Evolutionary conservation across 257 asterid species (phyloP), one percentile per base, ranked within the genome.

Genomic region (Ilex aquifolium): DNA sequence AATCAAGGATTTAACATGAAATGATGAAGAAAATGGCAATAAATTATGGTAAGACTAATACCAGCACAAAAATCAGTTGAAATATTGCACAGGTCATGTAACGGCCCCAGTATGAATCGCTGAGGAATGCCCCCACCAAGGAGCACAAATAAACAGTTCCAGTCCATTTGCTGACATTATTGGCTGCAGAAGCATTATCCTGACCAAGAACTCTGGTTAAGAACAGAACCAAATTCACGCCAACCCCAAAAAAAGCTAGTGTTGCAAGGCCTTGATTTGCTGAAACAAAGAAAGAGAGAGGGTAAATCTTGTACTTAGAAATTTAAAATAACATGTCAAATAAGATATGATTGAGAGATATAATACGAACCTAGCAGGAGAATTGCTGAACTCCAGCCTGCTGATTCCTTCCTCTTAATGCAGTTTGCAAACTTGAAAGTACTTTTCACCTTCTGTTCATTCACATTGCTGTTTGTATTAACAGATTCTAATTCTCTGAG

Each of bases 31-130:
- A 61, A 13, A 9, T 1, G 8, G 2, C 10, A 14, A 6, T 0
- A 17, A 4, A 11, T 5, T 10, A 30, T 13, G 3, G 16, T 16
- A 42, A 21, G 21, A 32, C 5, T 32, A 1, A 56, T 86, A 89
- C 96, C 89, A 77, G 21, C 39, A 89, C 64, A 42, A 89, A 79
- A 39, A 87, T 68, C 55, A 83, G 60, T 69, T 89, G 97, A 56
- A 78, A 89, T 63, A 89, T 55, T 13, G 87, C 81, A 60, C 97
- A 87, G 6, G 97, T 87, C 14, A 79, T 68, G 66, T 76, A 89
- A 10, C 97, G 85, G 7, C 97, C 97, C 97, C 86, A 84, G 58
- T 89, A 89, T 0, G 97, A 89, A 65, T 89, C 97, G 31, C 95
- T 89, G 17, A 89, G 85, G 65, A 89, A 89, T 13, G 97, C 97